Evolutionary conservation across 495 filamentous ascomycete genomes (phyloP).

Genomic region (Cryomyces antarcticus): DNA sequence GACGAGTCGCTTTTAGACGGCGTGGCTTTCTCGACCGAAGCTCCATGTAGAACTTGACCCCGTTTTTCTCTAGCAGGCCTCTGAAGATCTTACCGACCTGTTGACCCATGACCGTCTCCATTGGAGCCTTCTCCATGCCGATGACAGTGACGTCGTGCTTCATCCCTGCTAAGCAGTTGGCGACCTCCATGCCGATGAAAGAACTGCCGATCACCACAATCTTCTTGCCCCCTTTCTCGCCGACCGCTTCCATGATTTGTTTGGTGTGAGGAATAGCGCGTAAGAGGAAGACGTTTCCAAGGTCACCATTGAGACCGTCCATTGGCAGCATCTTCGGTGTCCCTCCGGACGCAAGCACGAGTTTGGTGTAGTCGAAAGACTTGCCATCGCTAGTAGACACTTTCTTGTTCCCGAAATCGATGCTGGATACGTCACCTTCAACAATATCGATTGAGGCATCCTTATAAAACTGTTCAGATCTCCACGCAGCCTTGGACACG

Average conservation of each 20-base stretch:
- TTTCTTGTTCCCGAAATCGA: slow-evolving; percentile 56
- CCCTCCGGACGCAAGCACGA: slow-evolving; percentile 77
- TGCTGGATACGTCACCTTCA: slow-evolving; percentile 48
- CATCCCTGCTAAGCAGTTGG: slow-evolving; percentile 49
- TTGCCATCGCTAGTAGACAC: slow-evolving; percentile 53
- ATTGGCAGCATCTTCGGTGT: slow-evolving; percentile 58
- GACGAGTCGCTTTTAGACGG: slow-evolving; percentile 40
- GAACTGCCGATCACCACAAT: slow-evolving; percentile 78
- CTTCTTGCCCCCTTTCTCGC: slow-evolving; percentile 69
- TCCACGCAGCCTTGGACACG: slow-evolving; percentile 49
- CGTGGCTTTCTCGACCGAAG: slow-evolving; percentile 60
- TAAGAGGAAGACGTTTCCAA: slow-evolving; percentile 71
- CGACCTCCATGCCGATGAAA: slow-evolving; percentile 95
- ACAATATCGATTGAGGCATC: slow-evolving; percentile 51
- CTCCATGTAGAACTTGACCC: slow-evolving; percentile 67
- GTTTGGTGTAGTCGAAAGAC: slow-evolving; percentile 58
- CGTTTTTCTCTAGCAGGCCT: slow-evolving; percentile 55
- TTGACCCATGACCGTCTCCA: slow-evolving; percentile 74
- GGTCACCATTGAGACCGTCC: slow-evolving; percentile 58
- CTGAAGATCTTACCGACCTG: slow-evolving; percentile 67
- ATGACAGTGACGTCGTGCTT: slow-evolving; percentile 71
- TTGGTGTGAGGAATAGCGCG: slow-evolving; percentile 55
- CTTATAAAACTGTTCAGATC: slow-evolving; percentile 58
- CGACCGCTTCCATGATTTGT: slow-evolving; percentile 53
- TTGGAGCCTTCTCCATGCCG: slow-evolving; percentile 73